Base-by-base conservation (phyloP, 768 basidiomycete species). In the Stropharia rugosoannulata region DNA sequence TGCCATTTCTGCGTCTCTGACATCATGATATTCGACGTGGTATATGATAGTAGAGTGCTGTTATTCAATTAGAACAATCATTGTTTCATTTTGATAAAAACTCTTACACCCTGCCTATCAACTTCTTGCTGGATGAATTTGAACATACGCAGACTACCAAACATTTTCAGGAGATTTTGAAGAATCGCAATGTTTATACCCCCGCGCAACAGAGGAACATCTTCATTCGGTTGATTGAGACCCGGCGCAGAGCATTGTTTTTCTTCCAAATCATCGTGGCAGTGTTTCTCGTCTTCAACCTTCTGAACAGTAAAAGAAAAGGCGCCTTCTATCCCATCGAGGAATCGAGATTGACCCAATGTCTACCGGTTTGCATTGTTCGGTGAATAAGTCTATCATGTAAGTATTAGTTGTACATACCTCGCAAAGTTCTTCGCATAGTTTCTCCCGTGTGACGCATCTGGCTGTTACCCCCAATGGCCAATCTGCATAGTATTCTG, bases 1-100 rank as follows among this genome's bases (percentile, higher is more conserved):
- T 12, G 89, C 88, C 10, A 66, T 62, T 38, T 75, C 70, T 5
- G 87, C 83, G 38, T 79, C 77, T 22, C 87, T 77, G 25, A 82
- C 75, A 63, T 92, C 89, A 64, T 78, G 87, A 65, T 81, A 93
- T 59, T 90, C 88, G 49, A 85, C 80, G 39, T 70, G 71, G 67
- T 84, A 90, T 27, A 77, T 68, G 68, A 62, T 66, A 7, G 60
- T 57, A 6, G 54, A 40, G 10, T 55, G 46, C 66, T 71, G 59
- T 50, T 18, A 45, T 38, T 12, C 15, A 51, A 29, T 32, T 22
- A 22, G 12, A 27, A 29, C 43, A 5, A 56, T 32, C 15, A 12
- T 42, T 48, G 19, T 35, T 16, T 37, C 37, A 7, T 5, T 36
- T 11, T 54, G 32, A 18, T 43, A 18, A 51, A 25, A 39, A 27